phyloP scores from a whole-genome alignment of 306 rosid genomes.

The Betula pendula region DNA sequence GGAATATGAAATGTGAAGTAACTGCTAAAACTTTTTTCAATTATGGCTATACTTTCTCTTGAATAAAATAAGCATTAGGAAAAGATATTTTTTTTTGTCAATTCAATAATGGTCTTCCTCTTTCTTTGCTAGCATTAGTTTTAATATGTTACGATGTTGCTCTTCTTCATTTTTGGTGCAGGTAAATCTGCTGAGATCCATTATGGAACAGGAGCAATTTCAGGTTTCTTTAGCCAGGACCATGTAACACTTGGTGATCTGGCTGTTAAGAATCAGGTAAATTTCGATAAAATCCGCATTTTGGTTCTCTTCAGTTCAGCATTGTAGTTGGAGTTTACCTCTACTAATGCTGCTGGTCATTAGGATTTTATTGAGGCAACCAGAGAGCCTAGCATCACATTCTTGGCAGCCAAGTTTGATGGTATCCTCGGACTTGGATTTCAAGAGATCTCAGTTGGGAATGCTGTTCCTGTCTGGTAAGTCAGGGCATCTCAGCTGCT shows the following conservation, averaged over 20 bases:
- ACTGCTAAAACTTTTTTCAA: neutral
- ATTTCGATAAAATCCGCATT: neutral
- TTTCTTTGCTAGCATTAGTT: neutral
- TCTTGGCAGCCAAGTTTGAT: conserved; percentile 45
- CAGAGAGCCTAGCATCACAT: conserved; percentile 41
- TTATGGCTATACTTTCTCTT: neutral
- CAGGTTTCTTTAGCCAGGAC: conserved; percentile 47
- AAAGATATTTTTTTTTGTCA: neutral
- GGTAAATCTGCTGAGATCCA: conserved; percentile 47
- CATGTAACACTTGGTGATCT: conserved; percentile 35
- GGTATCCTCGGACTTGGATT: conserved; percentile 37
- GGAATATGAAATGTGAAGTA: neutral
- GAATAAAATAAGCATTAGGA: neutral
- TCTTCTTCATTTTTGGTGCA: neutral
- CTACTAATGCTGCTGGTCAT: conserved; percentile 2
- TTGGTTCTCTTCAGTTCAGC: conserved; percentile 2
- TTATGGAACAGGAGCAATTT: conserved; percentile 47
- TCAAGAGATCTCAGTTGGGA: conserved; percentile 42
- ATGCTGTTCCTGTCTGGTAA: conserved; percentile 52
- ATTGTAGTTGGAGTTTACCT: neutral
- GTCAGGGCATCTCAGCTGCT: conserved; percentile 8
- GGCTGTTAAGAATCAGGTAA: conserved; percentile 35
- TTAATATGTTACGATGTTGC: neutral
- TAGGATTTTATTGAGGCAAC: conserved; percentile 55
- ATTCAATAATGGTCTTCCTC: neutral